Conservation (phyloP, 2,329 filamentous ascomycete species). For the Exophiala alcalophila region DNA sequence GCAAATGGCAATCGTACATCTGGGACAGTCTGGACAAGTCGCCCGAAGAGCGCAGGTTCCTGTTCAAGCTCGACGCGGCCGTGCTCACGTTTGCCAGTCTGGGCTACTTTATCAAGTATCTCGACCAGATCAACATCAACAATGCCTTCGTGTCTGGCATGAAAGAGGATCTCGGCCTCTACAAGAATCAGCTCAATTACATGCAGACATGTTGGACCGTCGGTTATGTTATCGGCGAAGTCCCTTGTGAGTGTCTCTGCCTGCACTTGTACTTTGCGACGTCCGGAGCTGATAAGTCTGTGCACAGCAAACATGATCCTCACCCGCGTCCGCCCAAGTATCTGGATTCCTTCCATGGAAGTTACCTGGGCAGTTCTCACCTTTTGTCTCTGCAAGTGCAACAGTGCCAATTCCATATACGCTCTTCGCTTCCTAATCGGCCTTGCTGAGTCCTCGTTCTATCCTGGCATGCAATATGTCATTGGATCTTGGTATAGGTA, state of each 20-base stretch:
- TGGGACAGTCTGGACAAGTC: conserved; percentile 55
- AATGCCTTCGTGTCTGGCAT: conserved; percentile 57
- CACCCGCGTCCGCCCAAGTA: conserved; percentile 36
- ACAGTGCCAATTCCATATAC: conserved; percentile 34
- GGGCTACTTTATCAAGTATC: conserved; percentile 55
- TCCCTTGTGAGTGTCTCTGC: conserved; percentile 28
- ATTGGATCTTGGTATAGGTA: conserved; percentile 49
- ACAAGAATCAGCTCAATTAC: conserved; percentile 55
- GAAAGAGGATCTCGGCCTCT: conserved; percentile 51
- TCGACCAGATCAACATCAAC: conserved; percentile 40
- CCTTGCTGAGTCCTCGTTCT: conserved; percentile 51
- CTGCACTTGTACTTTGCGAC: not conserved
- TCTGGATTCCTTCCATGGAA: conserved; percentile 30
- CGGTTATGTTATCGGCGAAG: conserved; percentile 57
- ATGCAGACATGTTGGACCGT: conserved; percentile 60
- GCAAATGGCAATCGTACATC: conserved; percentile 50
- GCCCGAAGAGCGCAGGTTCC: conserved; percentile 49
- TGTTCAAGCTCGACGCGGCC: conserved; percentile 55
- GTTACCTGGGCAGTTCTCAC: conserved; percentile 57
- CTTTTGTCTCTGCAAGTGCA: conserved; percentile 51
- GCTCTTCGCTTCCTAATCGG: conserved; percentile 26
- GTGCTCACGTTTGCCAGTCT: conserved; percentile 58
- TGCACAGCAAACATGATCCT: conserved; percentile 51
- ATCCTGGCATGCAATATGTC: conserved; percentile 53
- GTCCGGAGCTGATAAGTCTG: not conserved